A percentile compares a stretch with the other conserved stretches of the same genome.
Conservation (phyloP, 257 asterid species). For the Solanum habrochaites region DNA sequence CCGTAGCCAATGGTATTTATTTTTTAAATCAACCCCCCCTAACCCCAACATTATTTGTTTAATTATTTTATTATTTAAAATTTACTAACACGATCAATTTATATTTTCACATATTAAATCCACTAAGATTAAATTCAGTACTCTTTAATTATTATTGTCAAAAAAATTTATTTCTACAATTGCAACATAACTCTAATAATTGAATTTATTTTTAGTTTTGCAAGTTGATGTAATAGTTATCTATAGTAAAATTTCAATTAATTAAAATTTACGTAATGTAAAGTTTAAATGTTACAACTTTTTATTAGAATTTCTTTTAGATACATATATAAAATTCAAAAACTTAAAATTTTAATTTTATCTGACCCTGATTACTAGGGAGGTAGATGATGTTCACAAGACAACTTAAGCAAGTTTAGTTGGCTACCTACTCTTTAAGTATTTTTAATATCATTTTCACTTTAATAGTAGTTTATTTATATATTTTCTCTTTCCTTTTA, state of each 20-base stretch:
- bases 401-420: conserved; percentile 1
- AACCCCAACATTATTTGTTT: neutral
- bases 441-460: neutral
- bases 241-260: neutral
- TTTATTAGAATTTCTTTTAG: too few species aligned
- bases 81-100: neutral
- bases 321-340: too few species aligned
- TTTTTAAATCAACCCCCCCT: neutral
- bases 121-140: neutral
- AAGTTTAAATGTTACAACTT: fast-evolving
- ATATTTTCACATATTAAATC: neutral
- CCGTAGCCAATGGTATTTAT: neutral
- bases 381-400: neutral
- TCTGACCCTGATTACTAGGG: fast-evolving
- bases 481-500: neutral
- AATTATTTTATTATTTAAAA: neutral
- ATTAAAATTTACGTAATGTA: neutral
- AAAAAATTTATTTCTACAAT: neutral
- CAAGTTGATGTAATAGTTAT: neutral
- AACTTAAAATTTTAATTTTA: neutral
- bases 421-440: conserved; percentile 14
- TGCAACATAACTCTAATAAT: neutral
- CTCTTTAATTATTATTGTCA: neutral
- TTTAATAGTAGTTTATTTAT: neutral
- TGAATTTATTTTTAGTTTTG: neutral